These are phyloP conservation scores for Pythium dissimile DNA, from an alignment of 352 stramenopile species.

Conservation along the genomic window DNA sequence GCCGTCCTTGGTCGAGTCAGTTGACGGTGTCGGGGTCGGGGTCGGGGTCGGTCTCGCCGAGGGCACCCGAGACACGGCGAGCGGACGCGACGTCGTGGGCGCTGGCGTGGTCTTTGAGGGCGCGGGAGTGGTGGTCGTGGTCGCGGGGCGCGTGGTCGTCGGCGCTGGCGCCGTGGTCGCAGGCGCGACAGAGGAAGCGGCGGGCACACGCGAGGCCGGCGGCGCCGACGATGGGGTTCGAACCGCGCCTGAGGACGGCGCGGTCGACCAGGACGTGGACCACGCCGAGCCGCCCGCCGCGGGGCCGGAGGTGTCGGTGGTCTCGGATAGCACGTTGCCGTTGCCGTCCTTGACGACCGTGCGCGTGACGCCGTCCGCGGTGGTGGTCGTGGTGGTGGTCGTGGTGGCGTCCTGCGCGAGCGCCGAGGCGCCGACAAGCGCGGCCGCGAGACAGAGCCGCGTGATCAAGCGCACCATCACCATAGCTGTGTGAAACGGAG, in stretches of 20 bases:
- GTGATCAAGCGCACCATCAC: neutral
- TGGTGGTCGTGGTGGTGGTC: constrained; percentile 4
- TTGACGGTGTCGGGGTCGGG: neutral
- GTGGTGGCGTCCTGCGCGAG: neutral
- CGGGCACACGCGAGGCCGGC: neutral
- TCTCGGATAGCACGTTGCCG: neutral
- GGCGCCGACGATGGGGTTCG: too few species aligned
- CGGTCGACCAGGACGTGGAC: constrained; percentile 7
- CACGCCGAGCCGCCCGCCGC: neutral
- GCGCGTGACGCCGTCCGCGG: neutral
- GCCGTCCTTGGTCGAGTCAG: neutral
- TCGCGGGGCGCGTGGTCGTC: neutral
- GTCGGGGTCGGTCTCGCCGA: neutral
- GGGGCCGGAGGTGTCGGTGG: neutral
- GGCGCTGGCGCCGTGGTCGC: too few species aligned
- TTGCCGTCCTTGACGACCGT: neutral
- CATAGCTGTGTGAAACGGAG: neutral
- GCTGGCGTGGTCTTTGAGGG: neutral
- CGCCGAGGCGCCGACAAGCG: neutral
- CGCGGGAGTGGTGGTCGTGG: neutral
- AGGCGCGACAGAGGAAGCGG: neutral
- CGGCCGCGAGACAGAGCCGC: neutral
- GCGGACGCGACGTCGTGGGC: neutral
- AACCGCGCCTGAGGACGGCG: neutral
- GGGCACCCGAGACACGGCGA: neutral